Base-by-base conservation (phyloP, 2,329 filamentous ascomycete genomes). In the Sporothrix phasma region DNA sequence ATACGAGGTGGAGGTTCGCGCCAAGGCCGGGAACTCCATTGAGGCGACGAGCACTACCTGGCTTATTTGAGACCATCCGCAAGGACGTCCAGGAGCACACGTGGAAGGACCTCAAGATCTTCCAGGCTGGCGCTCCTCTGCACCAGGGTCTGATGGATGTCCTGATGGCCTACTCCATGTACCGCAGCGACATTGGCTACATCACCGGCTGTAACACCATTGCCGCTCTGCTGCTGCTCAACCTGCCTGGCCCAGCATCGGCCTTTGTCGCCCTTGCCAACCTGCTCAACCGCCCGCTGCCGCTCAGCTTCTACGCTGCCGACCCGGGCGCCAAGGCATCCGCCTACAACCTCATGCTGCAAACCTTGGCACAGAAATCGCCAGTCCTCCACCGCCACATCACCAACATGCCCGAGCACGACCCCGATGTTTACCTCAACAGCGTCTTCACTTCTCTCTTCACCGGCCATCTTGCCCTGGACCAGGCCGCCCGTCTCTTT, bases 141-240 rank as follows among this genome's bases (percentile, higher is more conserved):
- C 84, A 92, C 71, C 78, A 84, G 64, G 80, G 82, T 43, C 77
- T 94, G 34, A 77, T 88, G 19, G 86, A 93, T 71, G 84, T 94
- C 10, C 79, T 93, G 66, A 86, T 86, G 70, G 90, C 90, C 6
- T 93, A 93, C 74, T 81, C 86, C 63, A 88, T 91, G 83, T 94
- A 94, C 74, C 83, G 90, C 66, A 88, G 86, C 68, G 90, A 94
- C 72, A 88, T 93, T 70, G 88, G 89, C 67, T 92, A 91, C 70
- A 81, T 90, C 64, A 80, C 82, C 67, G 88, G 89, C 62, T 89
- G 87, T 68, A 89, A 91, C 85, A 86, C 86, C 24, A 85, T 90
- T 68, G 88, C 89, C 1, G 90, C 86, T 0, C 77, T 92, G 17
- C 79, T 92, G 1, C 80, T 92, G 2, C 81, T 92, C 58, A 90